Evolutionary conservation across 495 filamentous ascomycete species (phyloP).

Genomic region (Parachaetomium inaequale): DNA sequence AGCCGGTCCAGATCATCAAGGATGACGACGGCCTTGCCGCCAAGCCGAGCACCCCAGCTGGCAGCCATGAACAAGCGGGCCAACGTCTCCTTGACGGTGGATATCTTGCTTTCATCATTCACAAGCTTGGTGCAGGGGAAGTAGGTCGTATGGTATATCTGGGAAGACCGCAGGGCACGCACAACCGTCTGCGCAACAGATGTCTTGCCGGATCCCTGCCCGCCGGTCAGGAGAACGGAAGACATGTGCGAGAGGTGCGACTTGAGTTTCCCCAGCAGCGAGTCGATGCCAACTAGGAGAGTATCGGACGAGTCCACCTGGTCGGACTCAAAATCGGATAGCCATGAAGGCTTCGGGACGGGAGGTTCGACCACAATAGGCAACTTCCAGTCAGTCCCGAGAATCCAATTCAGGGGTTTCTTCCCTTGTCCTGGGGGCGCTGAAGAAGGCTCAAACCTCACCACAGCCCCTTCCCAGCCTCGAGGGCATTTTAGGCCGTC

Average conservation of each 20-base stretch:
- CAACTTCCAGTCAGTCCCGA: slow-evolving; percentile 69
- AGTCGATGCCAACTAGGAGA: slow-evolving; percentile 80
- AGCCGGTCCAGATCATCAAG: slow-evolving; percentile 90
- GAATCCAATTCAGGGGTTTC: slow-evolving; percentile 62
- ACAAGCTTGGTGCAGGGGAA: slow-evolving; percentile 80
- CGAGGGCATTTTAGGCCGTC: slow-evolving; percentile 36
- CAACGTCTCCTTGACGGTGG: slow-evolving; percentile 84
- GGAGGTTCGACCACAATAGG: slow-evolving; percentile 68
- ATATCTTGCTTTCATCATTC: slow-evolving; percentile 81
- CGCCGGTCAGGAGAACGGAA: slow-evolving; percentile 83
- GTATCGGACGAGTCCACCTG: slow-evolving; percentile 54
- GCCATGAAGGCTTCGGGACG: slow-evolving; percentile 56
- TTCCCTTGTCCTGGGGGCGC: slow-evolving; percentile 45
- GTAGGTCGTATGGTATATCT: slow-evolving; percentile 73
- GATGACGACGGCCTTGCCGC: slow-evolving; percentile 76
- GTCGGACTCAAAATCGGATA: slow-evolving; percentile 44
- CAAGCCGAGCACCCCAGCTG: slow-evolving; percentile 81
- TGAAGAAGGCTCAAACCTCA: slow-evolving; percentile 64
- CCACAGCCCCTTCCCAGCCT: slow-evolving; percentile 70
- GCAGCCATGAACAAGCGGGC: slow-evolving; percentile 80
- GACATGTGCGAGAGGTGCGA: slow-evolving; percentile 76
- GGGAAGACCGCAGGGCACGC: slow-evolving; percentile 59
- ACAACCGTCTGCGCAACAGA: slow-evolving; percentile 61
- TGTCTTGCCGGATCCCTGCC: slow-evolving; percentile 85
- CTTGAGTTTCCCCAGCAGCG: slow-evolving; percentile 63